Percentiles rank a stretch among this genome's conserved stretches.
Conservation (phyloP, 768 basidiomycete genomes). For the Tephrocybe rancida region DNA sequence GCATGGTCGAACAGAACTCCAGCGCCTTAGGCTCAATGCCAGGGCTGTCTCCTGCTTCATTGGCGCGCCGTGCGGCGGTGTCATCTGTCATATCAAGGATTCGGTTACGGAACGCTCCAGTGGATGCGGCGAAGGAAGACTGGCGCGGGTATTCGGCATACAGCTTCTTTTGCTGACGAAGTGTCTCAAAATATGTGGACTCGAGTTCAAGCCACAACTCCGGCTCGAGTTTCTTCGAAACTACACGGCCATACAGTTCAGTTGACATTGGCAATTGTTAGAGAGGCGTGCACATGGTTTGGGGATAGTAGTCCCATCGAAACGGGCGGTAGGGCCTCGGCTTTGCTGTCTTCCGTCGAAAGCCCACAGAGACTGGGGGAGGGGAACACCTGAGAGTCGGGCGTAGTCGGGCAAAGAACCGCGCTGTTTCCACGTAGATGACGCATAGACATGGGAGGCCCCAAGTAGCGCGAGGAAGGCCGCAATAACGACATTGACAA, state of each 20-base stretch:
- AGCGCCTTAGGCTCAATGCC: constrained; percentile 16
- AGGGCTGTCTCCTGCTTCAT: background rate
- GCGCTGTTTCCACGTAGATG: background rate
- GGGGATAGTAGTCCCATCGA: constrained; percentile 57
- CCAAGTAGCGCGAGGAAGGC: background rate
- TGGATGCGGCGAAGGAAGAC: constrained; percentile 38
- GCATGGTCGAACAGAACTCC: constrained; percentile 50
- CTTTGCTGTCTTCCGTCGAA: constrained; percentile 43
- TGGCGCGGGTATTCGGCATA: constrained; percentile 58
- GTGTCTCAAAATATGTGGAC: constrained; percentile 47
- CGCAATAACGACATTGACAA: background rate
- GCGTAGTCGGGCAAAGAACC: constrained; percentile 34
- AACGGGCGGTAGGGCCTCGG: constrained; percentile 59
- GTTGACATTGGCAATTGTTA: too few species aligned
- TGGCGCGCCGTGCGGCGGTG: too few species aligned
- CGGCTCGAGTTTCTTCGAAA: constrained; percentile 49
- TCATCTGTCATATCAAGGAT: constrained; percentile 32
- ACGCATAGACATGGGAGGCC: background rate
- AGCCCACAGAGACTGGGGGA: constrained; percentile 39
- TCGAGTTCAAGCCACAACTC: constrained; percentile 63
- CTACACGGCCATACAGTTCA: constrained; percentile 24
- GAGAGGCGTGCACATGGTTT: constrained; percentile 54
- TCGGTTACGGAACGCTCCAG: constrained; percentile 42
- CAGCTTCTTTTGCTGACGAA: constrained; percentile 43
- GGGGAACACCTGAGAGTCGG: constrained; percentile 43